Evolutionary conservation across 1,284 basidiomycete genomes (phyloP), one percentile per base, ranked within the genome.

Genomic region (Ceratorhiza oryzae-sativae): DNA sequence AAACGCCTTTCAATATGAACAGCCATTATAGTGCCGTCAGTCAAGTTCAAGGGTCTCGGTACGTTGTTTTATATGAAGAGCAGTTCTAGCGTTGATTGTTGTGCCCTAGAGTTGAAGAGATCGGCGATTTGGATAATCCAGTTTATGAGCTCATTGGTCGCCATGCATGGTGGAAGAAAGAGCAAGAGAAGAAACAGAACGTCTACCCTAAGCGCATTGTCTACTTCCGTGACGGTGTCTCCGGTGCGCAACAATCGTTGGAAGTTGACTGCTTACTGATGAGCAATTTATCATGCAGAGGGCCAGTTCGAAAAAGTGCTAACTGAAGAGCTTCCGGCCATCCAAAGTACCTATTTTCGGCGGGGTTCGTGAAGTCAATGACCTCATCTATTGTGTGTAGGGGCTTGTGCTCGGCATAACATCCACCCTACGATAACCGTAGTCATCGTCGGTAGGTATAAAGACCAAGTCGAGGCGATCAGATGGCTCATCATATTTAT

Each of bases 71-170:
- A 8, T 41, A 15, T 39, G 8, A 39, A 39, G 15, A n/a, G 32
- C 32, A 3, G 18, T 27, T 53, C 1, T 30, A 23, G 10, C 27
- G 51, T 15, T 13, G 8, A 55, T 12, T 6, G 8, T 41, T 36
- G 27, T 15, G 30, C 15, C 20, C 27, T 32, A 70, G 65, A n/a
- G 65, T 58, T 27, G 53, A 93, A 77, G 91, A 92, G 78, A 92
- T 93, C 51, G 86, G 86, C 46, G 89, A 90, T 53, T 78, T 93
- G 9, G 80, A 86, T 59, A 81, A 82, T 0, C 92, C 92, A 89
- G 82, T 82, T 59, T 70, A 70, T 41, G 65, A 70, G 32, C 12
- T 70, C 9, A 30, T 70, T 30, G 65, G 51, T 25, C 65, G 65
- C 9, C 65, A 70, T 25, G 39, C 39, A 27, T 70, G 41, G 39